Percentiles rank a stretch among this genome's conserved stretches.
phyloP scores from a whole-genome alignment of 129 eudicot genomes.

The Oenanthe sinensis region DNA sequence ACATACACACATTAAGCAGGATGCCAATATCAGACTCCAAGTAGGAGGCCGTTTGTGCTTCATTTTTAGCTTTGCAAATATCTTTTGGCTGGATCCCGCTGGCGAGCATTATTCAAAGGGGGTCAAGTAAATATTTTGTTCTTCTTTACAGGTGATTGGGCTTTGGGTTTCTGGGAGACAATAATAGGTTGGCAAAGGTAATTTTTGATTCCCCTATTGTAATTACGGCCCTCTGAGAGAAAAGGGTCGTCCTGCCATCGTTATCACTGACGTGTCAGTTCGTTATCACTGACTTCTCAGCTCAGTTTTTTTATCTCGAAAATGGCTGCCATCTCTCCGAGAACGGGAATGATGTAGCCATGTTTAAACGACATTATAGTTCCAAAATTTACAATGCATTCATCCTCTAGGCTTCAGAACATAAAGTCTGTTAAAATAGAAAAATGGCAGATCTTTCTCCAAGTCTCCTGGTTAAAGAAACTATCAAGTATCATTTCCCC shows the following conservation, averaged over 20 bases:
- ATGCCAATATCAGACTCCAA: conserved; percentile 30
- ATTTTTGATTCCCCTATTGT: background rate
- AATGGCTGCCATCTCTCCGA: background rate
- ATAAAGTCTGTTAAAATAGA: background rate
- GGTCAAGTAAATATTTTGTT: conserved; percentile 17
- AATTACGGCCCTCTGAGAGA: background rate
- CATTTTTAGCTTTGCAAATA: conserved; percentile 19
- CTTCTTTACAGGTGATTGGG: background rate
- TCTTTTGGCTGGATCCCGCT: conserved; percentile 16
- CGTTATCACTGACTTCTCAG: background rate
- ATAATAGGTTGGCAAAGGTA: conserved; percentile 10
- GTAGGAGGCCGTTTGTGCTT: conserved; percentile 4
- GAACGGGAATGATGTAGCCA: too few species aligned
- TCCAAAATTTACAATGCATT: too few species aligned
- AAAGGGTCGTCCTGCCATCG: background rate
- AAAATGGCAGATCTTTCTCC: too few species aligned
- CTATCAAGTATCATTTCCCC: background rate
- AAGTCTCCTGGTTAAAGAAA: background rate
- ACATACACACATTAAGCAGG: background rate
- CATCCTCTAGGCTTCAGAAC: background rate
- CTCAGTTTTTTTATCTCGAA: background rate
- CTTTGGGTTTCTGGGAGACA: background rate
- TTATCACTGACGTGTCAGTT: too few species aligned
- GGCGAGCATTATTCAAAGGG: conserved; percentile 2
- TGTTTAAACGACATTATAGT: background rate